Conservation (phyloP, 495 filamentous ascomycete species). For the Aspergillus sparsus region DNA sequence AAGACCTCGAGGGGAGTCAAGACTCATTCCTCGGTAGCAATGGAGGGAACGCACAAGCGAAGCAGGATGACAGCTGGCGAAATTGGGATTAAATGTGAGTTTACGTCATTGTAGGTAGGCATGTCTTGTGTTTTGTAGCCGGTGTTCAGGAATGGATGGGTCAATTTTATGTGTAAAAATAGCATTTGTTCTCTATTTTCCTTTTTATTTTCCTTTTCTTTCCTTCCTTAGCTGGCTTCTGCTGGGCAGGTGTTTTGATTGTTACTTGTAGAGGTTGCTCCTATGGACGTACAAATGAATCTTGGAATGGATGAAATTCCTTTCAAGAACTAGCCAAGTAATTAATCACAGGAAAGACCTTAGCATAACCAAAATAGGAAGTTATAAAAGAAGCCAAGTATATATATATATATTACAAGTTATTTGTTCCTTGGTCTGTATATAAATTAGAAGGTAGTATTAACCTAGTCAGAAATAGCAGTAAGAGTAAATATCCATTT, state of each 20-base stretch:
- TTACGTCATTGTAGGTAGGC: neutral
- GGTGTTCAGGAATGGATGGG: neutral
- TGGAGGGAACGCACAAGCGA: neutral
- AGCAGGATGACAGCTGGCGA: slow-evolving; percentile 41
- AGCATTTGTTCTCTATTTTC: neutral
- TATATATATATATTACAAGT: too few species aligned
- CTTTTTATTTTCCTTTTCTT: neutral
- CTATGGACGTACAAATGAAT: too few species aligned
- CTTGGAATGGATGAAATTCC: too few species aligned
- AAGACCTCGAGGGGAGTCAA: slow-evolving; percentile 33
- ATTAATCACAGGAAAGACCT: too few species aligned
- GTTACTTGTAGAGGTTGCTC: too few species aligned
- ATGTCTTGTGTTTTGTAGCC: slow-evolving; percentile 1
- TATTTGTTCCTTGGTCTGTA: too few species aligned
- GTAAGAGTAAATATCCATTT: neutral
- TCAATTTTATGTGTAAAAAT: neutral
- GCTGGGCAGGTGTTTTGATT: too few species aligned
- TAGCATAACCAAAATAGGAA: too few species aligned
- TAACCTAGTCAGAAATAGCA: neutral
- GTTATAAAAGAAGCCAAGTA: too few species aligned
- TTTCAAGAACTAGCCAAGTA: too few species aligned
- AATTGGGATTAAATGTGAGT: slow-evolving; percentile 42
- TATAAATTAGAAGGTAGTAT: too few species aligned
- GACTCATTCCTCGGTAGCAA: slow-evolving; percentile 26
- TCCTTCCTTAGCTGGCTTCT: too few species aligned